phyloP scores from a whole-genome alignment of 148 eudicot genomes.

The Silene uniflora region DNA sequence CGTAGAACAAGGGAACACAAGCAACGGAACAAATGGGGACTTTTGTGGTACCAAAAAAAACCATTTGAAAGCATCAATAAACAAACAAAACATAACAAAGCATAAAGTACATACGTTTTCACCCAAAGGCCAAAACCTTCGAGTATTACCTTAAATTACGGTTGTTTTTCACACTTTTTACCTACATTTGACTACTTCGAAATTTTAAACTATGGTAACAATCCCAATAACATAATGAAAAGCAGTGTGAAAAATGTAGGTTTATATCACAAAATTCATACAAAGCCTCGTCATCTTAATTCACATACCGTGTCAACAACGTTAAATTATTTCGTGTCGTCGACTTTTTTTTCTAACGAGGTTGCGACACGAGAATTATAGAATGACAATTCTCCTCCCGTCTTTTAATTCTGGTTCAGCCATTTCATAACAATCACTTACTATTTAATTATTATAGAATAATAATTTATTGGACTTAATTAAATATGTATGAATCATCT shows the following conservation, averaged over 20 bases:
- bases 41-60: constrained; percentile 1
- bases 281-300: no score
- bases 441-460: no score
- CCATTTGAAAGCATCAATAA: neutral
- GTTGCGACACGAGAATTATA: no score
- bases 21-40: neutral
- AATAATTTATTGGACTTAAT: no score
- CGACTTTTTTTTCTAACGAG: no score
- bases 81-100: neutral
- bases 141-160: constrained; percentile 4
- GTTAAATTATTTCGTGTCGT: neutral
- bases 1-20: constrained; percentile 10
- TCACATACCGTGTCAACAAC: no score
- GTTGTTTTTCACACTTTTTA: constrained; percentile 11
- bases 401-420: no score
- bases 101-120: neutral
- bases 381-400: no score
- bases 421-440: no score
- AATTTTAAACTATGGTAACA: constrained; percentile 4
- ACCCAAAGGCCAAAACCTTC: neutral
- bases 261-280: no score
- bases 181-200: neutral
- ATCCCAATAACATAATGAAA: constrained; percentile 12
- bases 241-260: neutral
- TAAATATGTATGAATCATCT: no score